phyloP scores from a whole-genome alignment of 148 eudicot species.

The Chenopodium suecicum region DNA sequence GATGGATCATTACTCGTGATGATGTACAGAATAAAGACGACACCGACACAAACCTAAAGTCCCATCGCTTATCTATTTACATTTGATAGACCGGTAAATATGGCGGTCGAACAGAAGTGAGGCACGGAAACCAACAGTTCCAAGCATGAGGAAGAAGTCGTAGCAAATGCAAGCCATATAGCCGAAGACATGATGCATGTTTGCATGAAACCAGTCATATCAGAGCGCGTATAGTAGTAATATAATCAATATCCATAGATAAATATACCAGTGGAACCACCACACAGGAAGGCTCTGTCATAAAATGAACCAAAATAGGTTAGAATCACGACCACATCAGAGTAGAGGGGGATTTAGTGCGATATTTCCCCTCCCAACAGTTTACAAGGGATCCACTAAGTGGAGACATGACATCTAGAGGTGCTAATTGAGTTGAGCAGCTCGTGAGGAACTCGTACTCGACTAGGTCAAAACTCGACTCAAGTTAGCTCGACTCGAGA shows the following conservation, averaged over 20 bases:
- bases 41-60: slow-evolving; percentile 13
- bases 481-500: no score
- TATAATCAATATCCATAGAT: slow-evolving; percentile 39
- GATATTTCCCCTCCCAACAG: neutral
- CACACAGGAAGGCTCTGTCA: slow-evolving; percentile 36
- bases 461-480: no score
- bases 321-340: neutral
- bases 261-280: slow-evolving; percentile 37
- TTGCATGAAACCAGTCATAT: slow-evolving; percentile 42
- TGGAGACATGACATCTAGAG: neutral
- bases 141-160: slow-evolving; percentile 43
- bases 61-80: slow-evolving; percentile 25
- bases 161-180: slow-evolving; percentile 45
- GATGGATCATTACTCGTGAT: neutral
- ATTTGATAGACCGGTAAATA: slow-evolving; percentile 37
- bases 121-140: slow-evolving; percentile 37
- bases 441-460: no score
- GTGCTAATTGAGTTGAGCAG: no score
- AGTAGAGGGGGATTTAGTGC: neutral
- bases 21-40: slow-evolving; percentile 14
- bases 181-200: slow-evolving; percentile 37
- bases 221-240: slow-evolving; percentile 39
- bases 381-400: neutral
- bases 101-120: slow-evolving; percentile 36
- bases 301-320: neutral